A percentile compares a stretch with the other conserved stretches of the same genome.
Evolutionary conservation across 331 rosid species (phyloP).

Genomic region (Malus hybrid): DNA sequence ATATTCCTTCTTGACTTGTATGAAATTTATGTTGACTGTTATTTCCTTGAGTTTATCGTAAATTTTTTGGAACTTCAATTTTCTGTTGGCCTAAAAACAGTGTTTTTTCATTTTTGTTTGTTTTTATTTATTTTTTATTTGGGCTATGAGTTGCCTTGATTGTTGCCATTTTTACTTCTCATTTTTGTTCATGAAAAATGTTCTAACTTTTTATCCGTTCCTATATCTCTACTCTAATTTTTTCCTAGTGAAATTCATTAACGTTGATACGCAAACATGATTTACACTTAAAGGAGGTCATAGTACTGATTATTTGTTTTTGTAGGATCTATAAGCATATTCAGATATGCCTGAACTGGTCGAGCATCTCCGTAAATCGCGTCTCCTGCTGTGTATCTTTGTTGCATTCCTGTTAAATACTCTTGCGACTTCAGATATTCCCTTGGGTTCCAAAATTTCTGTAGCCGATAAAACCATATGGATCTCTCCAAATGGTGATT

Average conservation of each 20-base stretch:
- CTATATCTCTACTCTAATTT: not conserved
- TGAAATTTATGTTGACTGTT: not conserved
- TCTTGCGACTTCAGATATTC: slow-evolving; percentile 39
- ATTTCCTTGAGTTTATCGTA: not conserved
- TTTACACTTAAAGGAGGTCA: not conserved
- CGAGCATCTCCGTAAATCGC: slow-evolving; percentile 17
- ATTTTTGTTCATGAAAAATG: slow-evolving; percentile 9
- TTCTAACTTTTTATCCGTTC: not conserved
- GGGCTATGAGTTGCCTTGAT: slow-evolving; percentile 19
- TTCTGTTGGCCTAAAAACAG: not conserved
- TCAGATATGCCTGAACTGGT: slow-evolving; percentile 44
- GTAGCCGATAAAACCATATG: slow-evolving; percentile 43
- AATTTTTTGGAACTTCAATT: not conserved
- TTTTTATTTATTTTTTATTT: not conserved
- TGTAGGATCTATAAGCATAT: slow-evolving; percentile 16
- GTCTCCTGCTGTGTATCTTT: slow-evolving; percentile 31
- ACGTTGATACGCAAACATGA: no score
- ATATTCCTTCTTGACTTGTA: not conserved
- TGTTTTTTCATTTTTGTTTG: not conserved
- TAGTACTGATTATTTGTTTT: not conserved
- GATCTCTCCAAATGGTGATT: slow-evolving; percentile 75
- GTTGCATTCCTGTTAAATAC: slow-evolving; percentile 34
- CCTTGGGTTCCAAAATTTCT: slow-evolving; percentile 59
- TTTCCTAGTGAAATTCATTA: not conserved
- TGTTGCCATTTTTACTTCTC: slow-evolving; percentile 11